Evolutionary conservation across 78 protist genomes (phyloP), one percentile per base, ranked within the genome.

Genomic region (Dictyostelium capitatum): DNA sequence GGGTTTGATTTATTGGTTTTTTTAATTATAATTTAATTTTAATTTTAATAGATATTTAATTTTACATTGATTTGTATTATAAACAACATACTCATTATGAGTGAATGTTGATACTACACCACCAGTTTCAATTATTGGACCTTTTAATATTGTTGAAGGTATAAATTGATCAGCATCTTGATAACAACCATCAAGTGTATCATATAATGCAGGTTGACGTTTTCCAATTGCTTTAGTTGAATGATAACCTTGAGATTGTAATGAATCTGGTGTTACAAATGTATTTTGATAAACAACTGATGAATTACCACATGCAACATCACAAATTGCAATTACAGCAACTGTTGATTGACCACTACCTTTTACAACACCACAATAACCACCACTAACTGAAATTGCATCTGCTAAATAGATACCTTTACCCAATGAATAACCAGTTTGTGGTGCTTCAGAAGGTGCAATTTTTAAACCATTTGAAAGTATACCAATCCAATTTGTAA

Each of bases 391-490:
- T 25, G 79, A 56, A 50, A 80, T 32, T 7, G 56, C 25, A 30
- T 96, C 96, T 0, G 99, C 99, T 67, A 97, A 90, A 95, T 98
- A 98, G 2, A 98, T 82, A 83, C 99, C 99, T 72, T 98, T 97
- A 28, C 99, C 99, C 57, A 97, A 97, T 91, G 96, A 67, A 92
- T 96, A 97, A 46, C 99, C 99, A 10, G 98, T 79, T 23, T 73
- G 90, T 19, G 98, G 98, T 14, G 98, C 98, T 67, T 97, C 97
- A 0, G 98, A 97, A 17, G 99, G 99, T 0, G 98, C 98, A 30
- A 98, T 98, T 37, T 96, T 91, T 47, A 98, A 90, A 12, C 96
- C 98, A 53, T 92, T 59, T 30, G 83, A 7, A 11, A 97, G 50
- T 64, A 98, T 98, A 23, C 99, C 99, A 43, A 89, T 90, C 73